These are phyloP conservation scores for Aspergillus intermedius DNA, from an alignment of 2,329 filamentous ascomycete species.

Conservation along the genomic window DNA sequence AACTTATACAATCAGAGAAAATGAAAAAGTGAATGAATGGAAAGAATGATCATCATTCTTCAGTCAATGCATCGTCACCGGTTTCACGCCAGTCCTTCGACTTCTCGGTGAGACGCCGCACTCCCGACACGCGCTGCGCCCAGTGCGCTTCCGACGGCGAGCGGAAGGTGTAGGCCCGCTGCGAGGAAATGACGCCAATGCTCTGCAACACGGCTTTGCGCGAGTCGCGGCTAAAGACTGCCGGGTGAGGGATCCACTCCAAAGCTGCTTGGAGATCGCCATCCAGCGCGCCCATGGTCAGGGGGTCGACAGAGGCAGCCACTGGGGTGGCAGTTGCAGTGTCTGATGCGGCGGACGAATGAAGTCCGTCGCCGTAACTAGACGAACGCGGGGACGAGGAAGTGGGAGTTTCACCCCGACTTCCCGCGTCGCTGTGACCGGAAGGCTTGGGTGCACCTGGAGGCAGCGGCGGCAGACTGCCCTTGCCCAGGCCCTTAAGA, in stretches of 20 bases:
- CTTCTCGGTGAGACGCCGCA: slow-evolving; percentile 73
- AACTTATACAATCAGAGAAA: slow-evolving; percentile 7
- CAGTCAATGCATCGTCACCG: slow-evolving; percentile 63
- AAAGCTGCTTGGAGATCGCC: slow-evolving; percentile 82
- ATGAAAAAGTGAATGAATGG: slow-evolving; percentile 5
- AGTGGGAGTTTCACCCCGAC: slow-evolving; percentile 31
- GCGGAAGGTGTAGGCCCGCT: slow-evolving; percentile 88
- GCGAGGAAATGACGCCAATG: slow-evolving; percentile 92
- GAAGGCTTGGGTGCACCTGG: slow-evolving; percentile 41
- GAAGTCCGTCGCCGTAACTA: slow-evolving; percentile 23
- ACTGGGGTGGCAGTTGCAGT: slow-evolving; percentile 47
- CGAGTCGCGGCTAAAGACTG: slow-evolving; percentile 87
- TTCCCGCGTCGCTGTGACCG: slow-evolving; percentile 37
- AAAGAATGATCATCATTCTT: slow-evolving; percentile 34
- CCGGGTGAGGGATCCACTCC: slow-evolving; percentile 97
- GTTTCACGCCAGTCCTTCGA: slow-evolving; percentile 90
- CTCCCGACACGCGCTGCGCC: slow-evolving; percentile 73
- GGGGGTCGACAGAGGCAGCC: slow-evolving; percentile 74
- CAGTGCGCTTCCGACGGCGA: slow-evolving; percentile 84
- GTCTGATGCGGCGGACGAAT: slow-evolving; percentile 30
- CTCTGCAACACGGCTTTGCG: slow-evolving; percentile 93
- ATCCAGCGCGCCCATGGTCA: slow-evolving; percentile 79
- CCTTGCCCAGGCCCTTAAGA: slow-evolving; percentile 90
- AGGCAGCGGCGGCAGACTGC: slow-evolving; percentile 82
- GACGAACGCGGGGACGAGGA: slow-evolving; percentile 34